Conservation (phyloP, 1,284 basidiomycete genomes). For the Puccinia triticina region DNA sequence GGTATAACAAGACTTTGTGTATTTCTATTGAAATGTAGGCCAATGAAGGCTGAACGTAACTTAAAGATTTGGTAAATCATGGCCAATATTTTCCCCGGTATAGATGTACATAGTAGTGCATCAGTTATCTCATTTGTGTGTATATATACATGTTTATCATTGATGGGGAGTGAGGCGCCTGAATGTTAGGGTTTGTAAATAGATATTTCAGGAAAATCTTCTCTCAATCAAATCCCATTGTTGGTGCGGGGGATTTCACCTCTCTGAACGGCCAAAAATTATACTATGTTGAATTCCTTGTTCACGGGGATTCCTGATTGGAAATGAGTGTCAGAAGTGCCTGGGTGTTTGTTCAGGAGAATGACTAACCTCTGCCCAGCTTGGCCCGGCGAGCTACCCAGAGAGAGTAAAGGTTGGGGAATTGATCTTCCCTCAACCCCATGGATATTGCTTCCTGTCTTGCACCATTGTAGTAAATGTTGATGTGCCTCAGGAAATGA, state of each 20-base stretch:
- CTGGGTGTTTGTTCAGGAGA: neutral
- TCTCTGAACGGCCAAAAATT: neutral
- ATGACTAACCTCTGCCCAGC: conserved; percentile 15
- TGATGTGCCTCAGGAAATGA: neutral
- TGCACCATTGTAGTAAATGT: conserved; percentile 2
- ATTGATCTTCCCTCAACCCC: neutral
- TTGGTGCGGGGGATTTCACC: neutral
- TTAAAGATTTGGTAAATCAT: neutral
- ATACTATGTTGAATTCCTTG: neutral
- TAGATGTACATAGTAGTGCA: neutral
- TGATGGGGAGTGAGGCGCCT: neutral
- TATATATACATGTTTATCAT: neutral
- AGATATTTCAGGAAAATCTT: neutral
- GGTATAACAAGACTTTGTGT: neutral
- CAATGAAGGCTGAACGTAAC: neutral
- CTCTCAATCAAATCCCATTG: neutral
- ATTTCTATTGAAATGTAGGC: neutral
- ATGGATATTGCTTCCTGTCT: neutral
- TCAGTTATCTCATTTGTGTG: neutral
- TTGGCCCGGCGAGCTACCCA: neutral
- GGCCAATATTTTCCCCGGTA: neutral
- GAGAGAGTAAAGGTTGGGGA: neutral
- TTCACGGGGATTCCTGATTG: neutral
- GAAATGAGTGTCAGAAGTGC: neutral
- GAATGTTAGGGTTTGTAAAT: neutral